These are phyloP conservation scores for Botrytis aclada DNA, from an alignment of 2,329 filamentous ascomycete species.

Conservation along the genomic window DNA sequence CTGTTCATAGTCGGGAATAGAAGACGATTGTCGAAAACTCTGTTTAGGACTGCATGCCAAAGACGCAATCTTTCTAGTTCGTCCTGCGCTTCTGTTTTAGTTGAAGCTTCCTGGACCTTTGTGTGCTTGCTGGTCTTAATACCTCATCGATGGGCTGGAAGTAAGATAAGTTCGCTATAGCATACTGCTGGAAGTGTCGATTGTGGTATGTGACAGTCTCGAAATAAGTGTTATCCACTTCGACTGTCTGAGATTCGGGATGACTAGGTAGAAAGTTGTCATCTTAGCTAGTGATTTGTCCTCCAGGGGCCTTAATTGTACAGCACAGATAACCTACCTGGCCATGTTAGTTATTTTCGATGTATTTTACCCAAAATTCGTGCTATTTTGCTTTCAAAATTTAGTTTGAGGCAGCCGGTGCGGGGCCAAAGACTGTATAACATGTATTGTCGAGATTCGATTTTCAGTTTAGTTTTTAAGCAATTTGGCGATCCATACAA, in stretches of 20 bases:
- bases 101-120: background rate
- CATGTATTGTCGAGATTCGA: background rate
- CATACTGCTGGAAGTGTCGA: conserved; percentile 64
- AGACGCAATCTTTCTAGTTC: conserved; percentile 64
- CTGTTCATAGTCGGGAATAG: conserved; percentile 65
- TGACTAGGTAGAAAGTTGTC: conserved; percentile 1
- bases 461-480: background rate
- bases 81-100: conserved; percentile 46
- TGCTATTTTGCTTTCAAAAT: background rate
- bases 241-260: conserved; percentile 30
- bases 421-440: background rate
- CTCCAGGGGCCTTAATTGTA: background rate
- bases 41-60: conserved; percentile 60
- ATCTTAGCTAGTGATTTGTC: conserved; percentile 5
- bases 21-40: conserved; percentile 62
- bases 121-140: conserved; percentile 26
- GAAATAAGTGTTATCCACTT: conserved; percentile 56
- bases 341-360: background rate
- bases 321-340: background rate
- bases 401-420: background rate
- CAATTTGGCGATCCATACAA: conserved; percentile 7
- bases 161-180: conserved; percentile 62
- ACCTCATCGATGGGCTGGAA: conserved; percentile 72
- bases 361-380: background rate
- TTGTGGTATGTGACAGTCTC: conserved; percentile 60